Evolutionary conservation across 257 asterid genomes (phyloP).

Genomic region (Asclepias syriaca): DNA sequence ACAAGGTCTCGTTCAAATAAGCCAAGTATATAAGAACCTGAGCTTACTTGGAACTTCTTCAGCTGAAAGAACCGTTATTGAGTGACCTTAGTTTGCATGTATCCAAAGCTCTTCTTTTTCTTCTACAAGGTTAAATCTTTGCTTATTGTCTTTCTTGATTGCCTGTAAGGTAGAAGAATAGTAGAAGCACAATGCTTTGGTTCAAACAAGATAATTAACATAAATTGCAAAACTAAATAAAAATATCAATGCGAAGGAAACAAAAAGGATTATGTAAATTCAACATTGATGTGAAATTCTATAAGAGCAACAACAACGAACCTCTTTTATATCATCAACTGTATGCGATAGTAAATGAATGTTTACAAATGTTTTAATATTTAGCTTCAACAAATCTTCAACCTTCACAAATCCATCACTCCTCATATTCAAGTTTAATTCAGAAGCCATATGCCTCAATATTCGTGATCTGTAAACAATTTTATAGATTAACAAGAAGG

Average conservation of each 20-base stretch:
- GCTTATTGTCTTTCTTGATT: slow-evolving; percentile 82
- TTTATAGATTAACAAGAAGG: neutral
- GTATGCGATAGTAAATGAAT: slow-evolving; percentile 61
- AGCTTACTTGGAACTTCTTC: slow-evolving; percentile 70
- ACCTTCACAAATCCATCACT: slow-evolving; percentile 87
- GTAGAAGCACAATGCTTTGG: neutral
- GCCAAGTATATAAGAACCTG: slow-evolving; percentile 3
- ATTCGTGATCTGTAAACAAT: slow-evolving; percentile 62
- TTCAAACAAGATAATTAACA: neutral
- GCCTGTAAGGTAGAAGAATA: slow-evolving; percentile 34
- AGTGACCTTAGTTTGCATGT: slow-evolving; percentile 97
- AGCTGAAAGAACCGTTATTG: slow-evolving; percentile 57
- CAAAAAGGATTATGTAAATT: neutral
- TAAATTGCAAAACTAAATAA: neutral
- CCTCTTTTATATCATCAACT: slow-evolving; percentile 77
- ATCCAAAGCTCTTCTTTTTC: slow-evolving; percentile 78
- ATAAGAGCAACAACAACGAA: slow-evolving; percentile 19
- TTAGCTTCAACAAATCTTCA: slow-evolving; percentile 66
- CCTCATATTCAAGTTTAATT: slow-evolving; percentile 76
- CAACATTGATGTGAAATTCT: neutral
- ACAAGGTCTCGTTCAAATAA: neutral
- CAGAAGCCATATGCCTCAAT: slow-evolving; percentile 88
- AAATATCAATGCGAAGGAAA: neutral
- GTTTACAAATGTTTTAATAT: slow-evolving; percentile 72
- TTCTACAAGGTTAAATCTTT: slow-evolving; percentile 72